Conservation (phyloP, 2,329 filamentous ascomycete genomes). For the Botryotinia narcissicola region DNA sequence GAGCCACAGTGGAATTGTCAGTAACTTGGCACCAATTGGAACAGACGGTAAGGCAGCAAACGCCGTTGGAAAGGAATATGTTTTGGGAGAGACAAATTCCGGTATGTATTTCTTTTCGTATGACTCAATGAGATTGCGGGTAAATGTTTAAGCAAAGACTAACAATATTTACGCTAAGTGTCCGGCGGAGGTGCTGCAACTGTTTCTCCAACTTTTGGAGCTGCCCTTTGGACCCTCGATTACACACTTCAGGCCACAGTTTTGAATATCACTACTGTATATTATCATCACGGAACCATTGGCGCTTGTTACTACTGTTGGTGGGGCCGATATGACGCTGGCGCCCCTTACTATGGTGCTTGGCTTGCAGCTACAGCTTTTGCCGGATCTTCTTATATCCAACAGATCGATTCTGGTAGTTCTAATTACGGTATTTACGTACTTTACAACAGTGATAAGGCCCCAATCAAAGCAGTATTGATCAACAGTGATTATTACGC, state of each 20-base stretch:
- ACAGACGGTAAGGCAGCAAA: slow-evolving; percentile 31
- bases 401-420: slow-evolving; percentile 28
- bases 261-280: slow-evolving; percentile 30
- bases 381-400: slow-evolving; percentile 31
- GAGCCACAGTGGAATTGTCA: slow-evolving; percentile 32
- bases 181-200: slow-evolving; percentile 32
- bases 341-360: slow-evolving; percentile 36
- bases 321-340: slow-evolving; percentile 33
- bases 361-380: slow-evolving; percentile 32
- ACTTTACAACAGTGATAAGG: slow-evolving; percentile 26
- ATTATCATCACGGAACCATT: slow-evolving; percentile 37
- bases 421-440: slow-evolving; percentile 31
- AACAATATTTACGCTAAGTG: slow-evolving; percentile 16
- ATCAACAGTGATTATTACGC: slow-evolving; percentile 35
- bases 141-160: neutral
- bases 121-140: neutral
- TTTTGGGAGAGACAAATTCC: slow-evolving; percentile 38
- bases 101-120: slow-evolving; percentile 37
- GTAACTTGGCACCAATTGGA: slow-evolving; percentile 29
- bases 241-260: slow-evolving; percentile 29
- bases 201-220: slow-evolving; percentile 34
- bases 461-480: slow-evolving; percentile 28
- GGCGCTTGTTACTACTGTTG: slow-evolving; percentile 39
- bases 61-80: slow-evolving; percentile 32
- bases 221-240: slow-evolving; percentile 35